phyloP scores from a whole-genome alignment of 306 rosid species.

The Lathyrus sativus region DNA sequence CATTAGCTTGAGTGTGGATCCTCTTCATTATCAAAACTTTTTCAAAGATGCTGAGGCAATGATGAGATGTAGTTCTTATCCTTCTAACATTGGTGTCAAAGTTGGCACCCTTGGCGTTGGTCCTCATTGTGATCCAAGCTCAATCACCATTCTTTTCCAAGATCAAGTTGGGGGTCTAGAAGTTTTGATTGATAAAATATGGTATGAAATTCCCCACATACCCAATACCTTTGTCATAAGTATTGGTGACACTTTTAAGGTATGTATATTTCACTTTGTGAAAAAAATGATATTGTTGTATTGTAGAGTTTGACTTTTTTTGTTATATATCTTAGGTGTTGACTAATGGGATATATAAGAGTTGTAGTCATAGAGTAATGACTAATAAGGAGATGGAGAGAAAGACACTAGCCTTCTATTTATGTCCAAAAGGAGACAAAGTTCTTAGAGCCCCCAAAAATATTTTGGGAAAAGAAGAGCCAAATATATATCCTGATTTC shows the following conservation, averaged over 20 bases:
- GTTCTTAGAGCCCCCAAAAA: not conserved
- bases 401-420: not conserved
- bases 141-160: not conserved
- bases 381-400: too few species aligned
- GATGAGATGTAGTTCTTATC: not conserved
- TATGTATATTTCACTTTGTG: too few species aligned
- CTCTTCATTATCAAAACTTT: too few species aligned
- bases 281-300: too few species aligned
- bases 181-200: not conserved
- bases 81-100: not conserved
- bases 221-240: not conserved
- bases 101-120: not conserved
- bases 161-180: not conserved
- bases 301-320: too few species aligned
- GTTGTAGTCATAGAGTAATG: too few species aligned
- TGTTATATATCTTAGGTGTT: too few species aligned
- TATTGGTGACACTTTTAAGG: not conserved
- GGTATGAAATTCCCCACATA: not conserved
- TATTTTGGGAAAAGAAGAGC: not conserved
- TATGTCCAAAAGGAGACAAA: not conserved
- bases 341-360: not conserved
- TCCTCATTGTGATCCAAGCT: not conserved
- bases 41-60: not conserved
- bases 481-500: not conserved
- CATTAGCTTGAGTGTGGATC: too few species aligned